Conservation (phyloP, 768 basidiomycete genomes). For the Phlebiopsis flavidoalba region DNA sequence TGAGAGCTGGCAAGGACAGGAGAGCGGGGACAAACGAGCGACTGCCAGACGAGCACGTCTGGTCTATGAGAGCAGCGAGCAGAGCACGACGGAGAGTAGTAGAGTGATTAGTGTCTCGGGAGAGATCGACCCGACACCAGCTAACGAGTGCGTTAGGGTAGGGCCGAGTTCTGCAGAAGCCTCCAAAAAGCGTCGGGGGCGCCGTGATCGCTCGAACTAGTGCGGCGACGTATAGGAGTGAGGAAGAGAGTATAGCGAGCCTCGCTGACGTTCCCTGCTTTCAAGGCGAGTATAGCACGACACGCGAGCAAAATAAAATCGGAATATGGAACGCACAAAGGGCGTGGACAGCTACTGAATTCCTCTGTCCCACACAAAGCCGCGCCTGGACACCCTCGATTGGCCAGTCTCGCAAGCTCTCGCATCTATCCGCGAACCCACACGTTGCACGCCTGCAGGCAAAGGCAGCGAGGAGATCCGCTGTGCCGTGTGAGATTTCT, state of each 20-base stretch:
- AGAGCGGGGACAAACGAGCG: constrained; percentile 18
- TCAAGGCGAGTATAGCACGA: constrained; percentile 20
- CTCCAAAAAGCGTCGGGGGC: not conserved
- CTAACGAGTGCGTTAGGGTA: not conserved
- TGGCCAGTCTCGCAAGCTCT: constrained; percentile 15
- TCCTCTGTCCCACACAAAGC: constrained; percentile 19
- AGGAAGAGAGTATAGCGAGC: constrained; percentile 13
- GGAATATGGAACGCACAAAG: constrained; percentile 17
- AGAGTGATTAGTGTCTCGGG: not conserved
- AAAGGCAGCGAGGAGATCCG: constrained; percentile 17
- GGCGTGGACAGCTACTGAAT: constrained; percentile 24
- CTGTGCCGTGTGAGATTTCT: constrained; percentile 14
- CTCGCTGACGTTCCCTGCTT: constrained; percentile 21
- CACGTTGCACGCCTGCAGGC: constrained; percentile 30
- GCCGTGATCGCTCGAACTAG: not conserved
- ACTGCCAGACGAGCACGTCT: constrained; percentile 14
- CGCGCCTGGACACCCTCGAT: constrained; percentile 17
- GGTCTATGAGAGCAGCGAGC: not conserved
- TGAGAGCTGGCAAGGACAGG: constrained; percentile 6
- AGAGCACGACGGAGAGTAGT: not conserved
- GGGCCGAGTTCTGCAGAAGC: not conserved
- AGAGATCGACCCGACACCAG: not conserved
- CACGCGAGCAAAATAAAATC: constrained; percentile 19
- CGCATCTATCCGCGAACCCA: constrained; percentile 18
- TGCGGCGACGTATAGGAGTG: constrained; percentile 3